phyloP scores from a whole-genome alignment of 2,329 filamentous ascomycete species.

The Gnomoniopsis sp. region DNA sequence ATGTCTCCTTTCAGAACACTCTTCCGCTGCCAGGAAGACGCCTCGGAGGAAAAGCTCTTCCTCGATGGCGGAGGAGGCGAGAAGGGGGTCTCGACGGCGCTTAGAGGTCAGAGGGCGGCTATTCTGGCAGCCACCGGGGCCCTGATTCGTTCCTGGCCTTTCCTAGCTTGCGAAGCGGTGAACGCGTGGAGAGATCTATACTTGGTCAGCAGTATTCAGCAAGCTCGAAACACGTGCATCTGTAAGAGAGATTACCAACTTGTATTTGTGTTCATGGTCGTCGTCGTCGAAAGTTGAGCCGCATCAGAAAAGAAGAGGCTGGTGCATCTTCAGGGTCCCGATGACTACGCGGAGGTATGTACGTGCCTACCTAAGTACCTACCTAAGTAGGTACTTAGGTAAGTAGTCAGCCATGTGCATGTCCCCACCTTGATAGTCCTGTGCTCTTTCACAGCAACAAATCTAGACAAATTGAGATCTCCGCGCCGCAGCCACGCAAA shows the following conservation, averaged over 20 bases:
- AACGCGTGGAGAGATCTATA: not conserved
- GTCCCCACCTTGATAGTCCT: not conserved
- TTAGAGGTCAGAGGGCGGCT: slow-evolving; percentile 16
- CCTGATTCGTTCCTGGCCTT: slow-evolving; percentile 13
- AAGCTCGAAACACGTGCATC: not conserved
- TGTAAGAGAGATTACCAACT: not conserved
- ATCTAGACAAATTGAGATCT: not conserved
- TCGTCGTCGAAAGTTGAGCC: not conserved
- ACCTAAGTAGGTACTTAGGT: not conserved
- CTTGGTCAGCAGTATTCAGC: slow-evolving; percentile 3
- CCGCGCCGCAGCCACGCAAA: not conserved
- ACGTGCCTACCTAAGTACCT: no score
- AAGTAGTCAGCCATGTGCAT: no score
- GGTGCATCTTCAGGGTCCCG: not conserved
- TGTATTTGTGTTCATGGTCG: not conserved
- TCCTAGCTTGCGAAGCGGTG: not conserved
- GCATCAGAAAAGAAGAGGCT: not conserved
- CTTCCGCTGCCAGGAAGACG: no score
- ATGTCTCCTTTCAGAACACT: not conserved
- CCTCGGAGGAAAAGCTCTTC: not conserved
- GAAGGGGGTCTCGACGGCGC: slow-evolving; percentile 6
- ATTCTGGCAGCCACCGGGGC: not conserved
- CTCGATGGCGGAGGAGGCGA: slow-evolving; percentile 1
- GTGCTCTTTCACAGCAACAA: not conserved
- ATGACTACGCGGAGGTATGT: not conserved